Evolutionary conservation across 169 alveolate genomes (phyloP).

Genomic region (Cryptosporidium sp.): DNA sequence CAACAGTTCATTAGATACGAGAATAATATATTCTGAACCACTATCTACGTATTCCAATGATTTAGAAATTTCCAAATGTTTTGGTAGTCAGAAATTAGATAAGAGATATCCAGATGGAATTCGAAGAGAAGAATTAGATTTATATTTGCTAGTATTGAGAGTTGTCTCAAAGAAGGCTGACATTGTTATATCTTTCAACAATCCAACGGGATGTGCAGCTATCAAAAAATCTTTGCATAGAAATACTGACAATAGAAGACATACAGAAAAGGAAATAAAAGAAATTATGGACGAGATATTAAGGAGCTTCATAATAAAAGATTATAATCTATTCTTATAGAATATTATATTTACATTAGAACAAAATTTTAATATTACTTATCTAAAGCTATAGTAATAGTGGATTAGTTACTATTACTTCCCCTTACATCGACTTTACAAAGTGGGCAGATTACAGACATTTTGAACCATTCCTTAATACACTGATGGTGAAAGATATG

Average conservation of each 20-base stretch:
- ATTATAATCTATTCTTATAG: slow-evolving; percentile 34
- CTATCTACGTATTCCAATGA: neutral
- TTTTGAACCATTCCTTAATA: slow-evolving; percentile 79
- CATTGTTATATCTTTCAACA: slow-evolving; percentile 55
- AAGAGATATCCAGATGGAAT: slow-evolving; percentile 10
- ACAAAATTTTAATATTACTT: neutral
- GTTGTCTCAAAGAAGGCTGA: slow-evolving; percentile 26
- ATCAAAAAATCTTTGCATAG: too few relatives aligned
- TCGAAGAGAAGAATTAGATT: slow-evolving; percentile 22
- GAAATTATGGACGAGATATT: slow-evolving; percentile 29
- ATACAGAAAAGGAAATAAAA: neutral
- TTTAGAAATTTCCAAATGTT: slow-evolving; percentile 19
- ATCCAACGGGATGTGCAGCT: neutral
- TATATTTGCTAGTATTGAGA: slow-evolving; percentile 38
- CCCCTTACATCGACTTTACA: slow-evolving; percentile 70
- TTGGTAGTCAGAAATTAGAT: slow-evolving; percentile 40
- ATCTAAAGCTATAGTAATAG: neutral
- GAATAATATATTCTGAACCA: slow-evolving; percentile 40
- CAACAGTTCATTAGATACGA: slow-evolving; percentile 16
- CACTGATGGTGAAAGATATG: slow-evolving; percentile 81
- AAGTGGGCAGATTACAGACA: slow-evolving; percentile 80
- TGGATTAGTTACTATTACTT: neutral
- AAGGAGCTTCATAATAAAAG: slow-evolving; percentile 12
- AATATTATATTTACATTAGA: neutral
- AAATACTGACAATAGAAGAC: neutral